Evolutionary conservation across 441 rosid genomes (phyloP), one percentile per base, ranked within the genome.

Genomic region (Populus tomentosa): DNA sequence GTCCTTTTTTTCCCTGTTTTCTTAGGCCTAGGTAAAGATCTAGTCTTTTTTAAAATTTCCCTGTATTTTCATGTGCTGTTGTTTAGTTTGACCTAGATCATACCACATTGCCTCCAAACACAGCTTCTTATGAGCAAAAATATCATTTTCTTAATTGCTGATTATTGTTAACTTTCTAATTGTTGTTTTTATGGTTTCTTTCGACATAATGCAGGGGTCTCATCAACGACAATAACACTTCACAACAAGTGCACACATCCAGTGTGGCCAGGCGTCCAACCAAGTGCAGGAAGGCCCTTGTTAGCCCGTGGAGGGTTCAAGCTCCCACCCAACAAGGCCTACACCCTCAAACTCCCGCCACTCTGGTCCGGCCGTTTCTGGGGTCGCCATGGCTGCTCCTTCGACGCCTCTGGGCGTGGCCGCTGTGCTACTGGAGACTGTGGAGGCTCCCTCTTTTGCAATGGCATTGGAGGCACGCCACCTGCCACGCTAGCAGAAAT

Each of bases 351-450:
- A 2, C 89, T 95, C 70, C 99, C 98, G 0, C 68, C 96, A 0
- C 92, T 93, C 11, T 95, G 97, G 99, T 92, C 98, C 0, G 97
- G 99, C 68, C 98, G 99, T 14, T 88, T 95, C 84, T 93, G 98
- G 97, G 99, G 98, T 40, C 92, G 98, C 38, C 98, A 93, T 68
- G 96, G 95, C 69, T 95, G 99, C 84, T 70, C 86, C 70, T 95
- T 95, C 59, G 97, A 92, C 80, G 75, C 76, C 26, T 71, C 89
- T 0, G 98, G 97, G 20, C 89, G 87, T 4, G 98, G 99, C 42
- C 86, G 81, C 16, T 95, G 99, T 46, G 88, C 97, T 33, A 95
- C 98, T 0, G 98, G 99, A 0, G 99, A 95, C 77, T 95, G 98
- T 71, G 96, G 96, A 1, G 98, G 97, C 10, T 82, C 94, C 24